phyloP scores from a whole-genome alignment of 2,329 filamentous ascomycete species.

The Neoarthrinium moseri region DNA sequence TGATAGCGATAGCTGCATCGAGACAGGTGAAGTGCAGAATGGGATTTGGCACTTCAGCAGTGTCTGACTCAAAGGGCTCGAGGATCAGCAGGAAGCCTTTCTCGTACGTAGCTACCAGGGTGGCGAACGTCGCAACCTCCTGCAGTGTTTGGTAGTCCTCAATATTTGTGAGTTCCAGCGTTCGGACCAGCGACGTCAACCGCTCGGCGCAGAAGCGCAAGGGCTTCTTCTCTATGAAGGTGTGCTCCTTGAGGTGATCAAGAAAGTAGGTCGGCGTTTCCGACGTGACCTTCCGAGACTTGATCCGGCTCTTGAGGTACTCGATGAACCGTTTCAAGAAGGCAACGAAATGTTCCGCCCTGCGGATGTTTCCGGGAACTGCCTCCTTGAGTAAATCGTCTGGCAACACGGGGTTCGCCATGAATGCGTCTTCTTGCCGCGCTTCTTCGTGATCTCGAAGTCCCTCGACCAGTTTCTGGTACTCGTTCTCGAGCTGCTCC shows the following conservation, averaged over 20 bases:
- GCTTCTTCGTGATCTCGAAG: slow-evolving; percentile 85
- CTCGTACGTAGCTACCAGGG: slow-evolving; percentile 92
- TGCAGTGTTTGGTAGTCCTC: slow-evolving; percentile 97
- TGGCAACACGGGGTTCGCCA: slow-evolving; percentile 92
- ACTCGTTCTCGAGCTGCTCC: slow-evolving; percentile 91
- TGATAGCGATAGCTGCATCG: slow-evolving; percentile 96
- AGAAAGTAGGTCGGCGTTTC: slow-evolving; percentile 95
- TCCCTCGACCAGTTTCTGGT: slow-evolving; percentile 91
- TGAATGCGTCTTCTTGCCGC: slow-evolving; percentile 91
- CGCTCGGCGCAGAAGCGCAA: slow-evolving; percentile 92
- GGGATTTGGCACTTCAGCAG: slow-evolving; percentile 91
- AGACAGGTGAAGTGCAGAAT: slow-evolving; percentile 97
- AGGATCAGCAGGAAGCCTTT: slow-evolving; percentile 93
- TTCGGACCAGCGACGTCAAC: slow-evolving; percentile 89
- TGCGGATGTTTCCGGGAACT: slow-evolving; percentile 90
- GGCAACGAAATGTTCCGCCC: slow-evolving; percentile 92
- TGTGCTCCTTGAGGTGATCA: slow-evolving; percentile 88
- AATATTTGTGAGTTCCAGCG: slow-evolving; percentile 93
- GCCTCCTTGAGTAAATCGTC: slow-evolving; percentile 95
- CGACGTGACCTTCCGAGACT: slow-evolving; percentile 94
- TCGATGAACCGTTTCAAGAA: slow-evolving; percentile 97
- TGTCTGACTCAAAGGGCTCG: slow-evolving; percentile 96
- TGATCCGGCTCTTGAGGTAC: slow-evolving; percentile 97
- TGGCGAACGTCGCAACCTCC: slow-evolving; percentile 97
- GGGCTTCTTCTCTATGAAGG: slow-evolving; percentile 96